These are phyloP conservation scores for Oryza rufipogon DNA, from an alignment of 176 grass and related monocot species.

Conservation along the genomic window DNA sequence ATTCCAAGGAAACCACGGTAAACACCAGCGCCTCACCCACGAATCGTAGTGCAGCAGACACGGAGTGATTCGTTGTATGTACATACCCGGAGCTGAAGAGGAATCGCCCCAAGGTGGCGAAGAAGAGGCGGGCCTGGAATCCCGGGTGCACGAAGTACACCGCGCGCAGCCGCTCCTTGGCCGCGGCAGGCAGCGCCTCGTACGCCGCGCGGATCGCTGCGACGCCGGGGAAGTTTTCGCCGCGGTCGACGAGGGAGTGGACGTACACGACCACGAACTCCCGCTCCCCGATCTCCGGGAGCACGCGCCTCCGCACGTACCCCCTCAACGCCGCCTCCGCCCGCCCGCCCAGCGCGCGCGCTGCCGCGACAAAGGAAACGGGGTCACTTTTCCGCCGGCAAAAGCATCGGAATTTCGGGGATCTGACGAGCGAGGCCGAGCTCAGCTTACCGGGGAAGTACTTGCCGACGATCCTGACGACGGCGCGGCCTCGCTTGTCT, in stretches of 20 bases:
- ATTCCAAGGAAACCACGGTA: background rate
- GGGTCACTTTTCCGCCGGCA: background rate
- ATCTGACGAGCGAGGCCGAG: too few species aligned
- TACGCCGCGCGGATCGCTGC: slow-evolving; percentile 60
- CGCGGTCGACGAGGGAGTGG: slow-evolving; percentile 69
- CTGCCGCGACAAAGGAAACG: slow-evolving; percentile 10
- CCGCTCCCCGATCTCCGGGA: slow-evolving; percentile 52
- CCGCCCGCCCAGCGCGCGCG: slow-evolving; percentile 57
- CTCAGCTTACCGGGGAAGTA: slow-evolving; percentile 64
- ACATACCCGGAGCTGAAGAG: slow-evolving; percentile 75
- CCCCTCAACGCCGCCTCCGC: slow-evolving; percentile 56
- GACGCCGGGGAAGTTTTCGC: slow-evolving; percentile 74
- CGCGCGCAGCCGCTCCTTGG: slow-evolving; percentile 53
- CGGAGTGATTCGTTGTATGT: background rate
- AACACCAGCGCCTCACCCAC: background rate
- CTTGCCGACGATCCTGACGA: slow-evolving; percentile 84
- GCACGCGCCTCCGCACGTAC: slow-evolving; percentile 49
- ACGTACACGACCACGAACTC: slow-evolving; percentile 78
- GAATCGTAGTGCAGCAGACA: background rate
- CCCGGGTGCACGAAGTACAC: slow-evolving; percentile 94
- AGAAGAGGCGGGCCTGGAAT: slow-evolving; percentile 88
- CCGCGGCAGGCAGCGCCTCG: slow-evolving; percentile 53
- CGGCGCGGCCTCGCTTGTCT: slow-evolving; percentile 59
- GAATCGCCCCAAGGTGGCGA: slow-evolving; percentile 77
- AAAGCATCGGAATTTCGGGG: background rate